These are phyloP conservation scores for Dichotomopilus funicola DNA, from an alignment of 2,329 filamentous ascomycete genomes.

Conservation along the genomic window DNA sequence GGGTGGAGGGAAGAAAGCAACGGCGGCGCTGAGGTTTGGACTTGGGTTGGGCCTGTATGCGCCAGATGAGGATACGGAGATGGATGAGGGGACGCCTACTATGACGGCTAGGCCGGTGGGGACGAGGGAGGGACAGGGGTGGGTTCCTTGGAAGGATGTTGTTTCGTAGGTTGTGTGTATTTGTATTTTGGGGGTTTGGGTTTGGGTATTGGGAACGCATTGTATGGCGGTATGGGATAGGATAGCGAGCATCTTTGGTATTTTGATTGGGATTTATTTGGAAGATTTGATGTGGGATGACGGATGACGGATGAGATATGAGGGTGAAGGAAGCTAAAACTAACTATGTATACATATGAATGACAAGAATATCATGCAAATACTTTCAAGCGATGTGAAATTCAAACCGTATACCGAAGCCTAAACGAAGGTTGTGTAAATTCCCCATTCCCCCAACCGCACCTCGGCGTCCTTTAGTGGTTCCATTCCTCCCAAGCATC, in stretches of 20 bases:
- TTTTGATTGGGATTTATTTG: neutral
- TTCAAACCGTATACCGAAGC: no score
- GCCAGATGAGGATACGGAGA: slow-evolving; percentile 20
- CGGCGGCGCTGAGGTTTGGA: neutral
- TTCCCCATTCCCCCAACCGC: no score
- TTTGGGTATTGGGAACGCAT: neutral
- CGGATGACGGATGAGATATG: no score
- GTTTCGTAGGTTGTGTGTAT: neutral
- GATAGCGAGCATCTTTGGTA: neutral
- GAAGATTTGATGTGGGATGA: neutral
- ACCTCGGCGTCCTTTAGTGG: no score
- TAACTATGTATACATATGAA: no score
- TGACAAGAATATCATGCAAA: no score
- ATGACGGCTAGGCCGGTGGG: slow-evolving; percentile 12
- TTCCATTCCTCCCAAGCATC: no score
- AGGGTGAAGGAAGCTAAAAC: no score
- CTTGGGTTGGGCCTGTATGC: slow-evolving; percentile 26
- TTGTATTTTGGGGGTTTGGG: neutral
- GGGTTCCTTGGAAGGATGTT: slow-evolving; percentile 14
- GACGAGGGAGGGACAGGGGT: neutral
- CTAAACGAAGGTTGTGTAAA: no score
- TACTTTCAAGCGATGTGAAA: no score
- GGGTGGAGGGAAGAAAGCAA: neutral
- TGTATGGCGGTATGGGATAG: neutral
- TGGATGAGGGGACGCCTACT: slow-evolving; percentile 19